Percentiles rank a stretch among this genome's conserved stretches.
Evolutionary conservation across 345 rosid genomes (phyloP).

Genomic region (Mallotus nudiflorus): DNA sequence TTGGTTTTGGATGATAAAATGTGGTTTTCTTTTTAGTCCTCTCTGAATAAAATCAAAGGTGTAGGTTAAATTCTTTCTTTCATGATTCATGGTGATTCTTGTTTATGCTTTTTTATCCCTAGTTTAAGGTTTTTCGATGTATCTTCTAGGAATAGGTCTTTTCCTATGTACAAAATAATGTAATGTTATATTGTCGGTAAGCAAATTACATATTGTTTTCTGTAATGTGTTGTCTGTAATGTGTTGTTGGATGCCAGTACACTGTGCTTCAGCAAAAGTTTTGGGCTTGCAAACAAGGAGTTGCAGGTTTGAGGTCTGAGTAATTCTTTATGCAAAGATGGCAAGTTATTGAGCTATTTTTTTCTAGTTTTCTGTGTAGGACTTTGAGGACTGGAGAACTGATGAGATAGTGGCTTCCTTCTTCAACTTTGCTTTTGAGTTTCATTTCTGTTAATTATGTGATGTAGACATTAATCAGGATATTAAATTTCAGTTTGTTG

Average conservation of each 20-base stretch:
- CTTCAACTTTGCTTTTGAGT: not conserved
- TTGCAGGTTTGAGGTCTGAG: not conserved
- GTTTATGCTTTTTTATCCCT: no score
- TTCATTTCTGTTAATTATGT: not conserved
- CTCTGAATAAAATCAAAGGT: no score
- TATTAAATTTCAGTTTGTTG: not conserved
- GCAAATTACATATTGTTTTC: not conserved
- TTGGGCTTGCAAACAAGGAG: not conserved
- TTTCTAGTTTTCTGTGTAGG: not conserved
- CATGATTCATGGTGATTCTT: not conserved
- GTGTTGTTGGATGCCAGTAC: not conserved
- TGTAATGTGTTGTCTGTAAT: not conserved
- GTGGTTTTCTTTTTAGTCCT: not conserved
- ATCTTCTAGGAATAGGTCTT: not conserved
- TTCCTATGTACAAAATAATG: not conserved
- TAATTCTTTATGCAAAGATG: not conserved
- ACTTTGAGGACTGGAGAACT: not conserved
- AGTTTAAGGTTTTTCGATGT: no score
- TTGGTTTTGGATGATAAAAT: not conserved
- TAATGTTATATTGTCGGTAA: not conserved
- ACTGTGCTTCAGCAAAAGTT: not conserved
- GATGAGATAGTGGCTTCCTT: not conserved
- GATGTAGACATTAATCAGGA: not conserved
- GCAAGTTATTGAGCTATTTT: not conserved
- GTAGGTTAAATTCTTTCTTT: not conserved